Evolutionary conservation across 768 basidiomycete species (phyloP), one percentile per base, ranked within the genome.

Genomic region (Obba rivulosa): DNA sequence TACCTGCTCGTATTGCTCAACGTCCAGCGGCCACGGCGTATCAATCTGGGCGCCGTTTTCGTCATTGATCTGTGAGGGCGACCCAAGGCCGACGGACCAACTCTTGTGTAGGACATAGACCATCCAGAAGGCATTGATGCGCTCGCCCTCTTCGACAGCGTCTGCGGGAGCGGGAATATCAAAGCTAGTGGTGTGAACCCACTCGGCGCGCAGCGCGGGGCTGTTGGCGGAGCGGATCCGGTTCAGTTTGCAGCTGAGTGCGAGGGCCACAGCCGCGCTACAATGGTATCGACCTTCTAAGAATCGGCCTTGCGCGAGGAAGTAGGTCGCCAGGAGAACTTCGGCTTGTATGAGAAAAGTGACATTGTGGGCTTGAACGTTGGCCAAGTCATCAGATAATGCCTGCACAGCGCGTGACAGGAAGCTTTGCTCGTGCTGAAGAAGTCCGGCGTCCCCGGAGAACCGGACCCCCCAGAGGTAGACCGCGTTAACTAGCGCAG

Each of bases 51-150:
- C 58, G 10, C 60, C 57, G 18, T 52, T 52, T 22, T 73, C 68
- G 41, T 80, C 77, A 55, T 74, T 77, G 21, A 84, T 70, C 20
- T 70, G 71, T 22, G 72, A 57, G 1, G 79, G 73, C 2, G 71
- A 68, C 45, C 80, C 80, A 40, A 81, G 67, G 2, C 75, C 72
- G 24, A 80, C 72, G 2, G 77, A 69, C 53, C 81, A 73, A 51
- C 72, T 71, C 51, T 81, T 80, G 65, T 84, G 80, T 46, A 83
- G 68, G 36, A 69, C 65, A 50, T 78, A 76, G 8, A 78, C 80
- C 2, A 73, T 65, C 83, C 83, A 85, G 57, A 85, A 84, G 1
- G 74, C 78, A 47, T 78, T 77, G 43, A 84, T 80, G 21, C 80
- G 71, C 59, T 85, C 83, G 17, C 77, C 81, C 58, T 83, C 81